Percentiles rank a stretch among this genome's conserved stretches.
phyloP scores from a whole-genome alignment of 2,329 filamentous ascomycete genomes.

The Colletotrichum tabaci region DNA sequence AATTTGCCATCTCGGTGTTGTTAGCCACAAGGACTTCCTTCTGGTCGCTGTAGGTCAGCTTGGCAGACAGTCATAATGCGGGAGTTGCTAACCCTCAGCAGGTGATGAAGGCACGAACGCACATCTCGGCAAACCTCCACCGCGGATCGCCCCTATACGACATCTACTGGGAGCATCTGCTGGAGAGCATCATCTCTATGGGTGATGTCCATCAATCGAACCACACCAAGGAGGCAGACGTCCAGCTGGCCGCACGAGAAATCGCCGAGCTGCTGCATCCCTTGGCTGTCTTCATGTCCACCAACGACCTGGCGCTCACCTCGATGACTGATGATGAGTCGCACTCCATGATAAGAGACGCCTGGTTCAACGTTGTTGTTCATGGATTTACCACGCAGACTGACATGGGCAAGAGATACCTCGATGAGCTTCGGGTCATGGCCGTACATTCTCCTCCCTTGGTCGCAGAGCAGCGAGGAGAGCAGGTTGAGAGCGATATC shows the following conservation, averaged over 20 bases:
- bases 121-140: slow-evolving; percentile 80
- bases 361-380: slow-evolving; percentile 98
- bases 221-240: slow-evolving; percentile 81
- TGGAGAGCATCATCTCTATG: slow-evolving; percentile 91
- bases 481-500: slow-evolving; percentile 95
- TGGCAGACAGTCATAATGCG: no score
- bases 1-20: slow-evolving; percentile 80
- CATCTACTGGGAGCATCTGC: slow-evolving; percentile 85
- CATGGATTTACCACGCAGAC: slow-evolving; percentile 89
- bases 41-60: slow-evolving; percentile 77
- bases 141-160: slow-evolving; percentile 83
- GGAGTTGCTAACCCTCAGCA: slow-evolving; percentile 46
- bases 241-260: slow-evolving; percentile 86
- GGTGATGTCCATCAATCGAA: slow-evolving; percentile 86
- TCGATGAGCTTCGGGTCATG: slow-evolving; percentile 84
- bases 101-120: slow-evolving; percentile 84
- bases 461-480: slow-evolving; percentile 88
- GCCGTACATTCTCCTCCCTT: slow-evolving; percentile 90
- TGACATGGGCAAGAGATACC: slow-evolving; percentile 78
- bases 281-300: slow-evolving; percentile 86
- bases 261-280: slow-evolving; percentile 91
- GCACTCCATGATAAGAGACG: slow-evolving; percentile 84
- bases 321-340: slow-evolving; percentile 75
- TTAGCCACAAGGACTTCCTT: slow-evolving; percentile 77
- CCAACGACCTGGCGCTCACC: slow-evolving; percentile 68